phyloP scores from a whole-genome alignment of 2,329 filamentous ascomycete genomes.

The Microcera coccophila region DNA sequence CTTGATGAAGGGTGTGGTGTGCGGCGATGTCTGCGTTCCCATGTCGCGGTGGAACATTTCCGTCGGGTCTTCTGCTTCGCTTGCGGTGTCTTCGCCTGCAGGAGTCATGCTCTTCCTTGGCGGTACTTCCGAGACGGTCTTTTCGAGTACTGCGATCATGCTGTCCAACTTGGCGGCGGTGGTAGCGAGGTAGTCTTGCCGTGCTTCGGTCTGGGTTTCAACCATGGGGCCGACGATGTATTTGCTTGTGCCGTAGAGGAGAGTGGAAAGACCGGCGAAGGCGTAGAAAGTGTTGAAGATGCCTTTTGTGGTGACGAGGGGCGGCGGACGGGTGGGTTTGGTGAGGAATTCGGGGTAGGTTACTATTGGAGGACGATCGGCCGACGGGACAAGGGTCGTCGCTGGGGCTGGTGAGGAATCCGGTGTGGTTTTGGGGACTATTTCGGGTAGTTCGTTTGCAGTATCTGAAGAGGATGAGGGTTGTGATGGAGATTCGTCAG shows the following conservation, averaged over 20 bases:
- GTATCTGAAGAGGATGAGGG: conserved; percentile 8
- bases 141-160: conserved; percentile 51
- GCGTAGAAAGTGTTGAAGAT: conserved; percentile 58
- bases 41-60: conserved; percentile 80
- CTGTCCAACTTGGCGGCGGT: conserved; percentile 43
- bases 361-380: conserved; percentile 57
- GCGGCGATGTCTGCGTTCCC: conserved; percentile 67
- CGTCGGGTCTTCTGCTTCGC: conserved; percentile 60
- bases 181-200: conserved; percentile 49
- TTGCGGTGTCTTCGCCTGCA: conserved; percentile 34
- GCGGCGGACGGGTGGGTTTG: conserved; percentile 52
- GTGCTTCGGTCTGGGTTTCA: conserved; percentile 48
- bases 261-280: conserved; percentile 54
- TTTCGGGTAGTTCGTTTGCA: background rate
- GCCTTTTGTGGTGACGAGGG: conserved; percentile 57
- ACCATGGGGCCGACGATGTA: conserved; percentile 64
- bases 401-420: conserved; percentile 22
- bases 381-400: conserved; percentile 16
- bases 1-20: conserved; percentile 14
- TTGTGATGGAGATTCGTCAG: background rate
- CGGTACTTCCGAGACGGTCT: conserved; percentile 59
- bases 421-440: conserved; percentile 7
- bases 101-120: conserved; percentile 20
- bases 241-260: conserved; percentile 67
- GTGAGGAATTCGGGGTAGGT: conserved; percentile 69